Evolutionary conservation across 1,139 yeast species (phyloP), one percentile per base, ranked within the genome.

Genomic region (Lizanozyma gosingica): DNA sequence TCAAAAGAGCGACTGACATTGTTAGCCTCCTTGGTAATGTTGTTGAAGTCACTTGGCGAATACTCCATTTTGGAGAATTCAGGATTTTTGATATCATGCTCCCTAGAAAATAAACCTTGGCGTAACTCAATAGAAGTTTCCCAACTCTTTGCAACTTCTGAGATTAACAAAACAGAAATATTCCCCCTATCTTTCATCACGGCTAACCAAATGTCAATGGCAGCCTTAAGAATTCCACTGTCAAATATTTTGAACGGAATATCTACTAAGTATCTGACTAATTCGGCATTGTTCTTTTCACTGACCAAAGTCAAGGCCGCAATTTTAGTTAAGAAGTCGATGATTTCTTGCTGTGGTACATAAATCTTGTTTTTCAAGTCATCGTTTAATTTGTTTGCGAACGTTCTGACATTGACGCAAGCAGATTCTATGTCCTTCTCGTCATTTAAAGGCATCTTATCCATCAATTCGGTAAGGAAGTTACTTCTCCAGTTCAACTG

Each of bases 21-120:
- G 3, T 61, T 59, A 1, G 87, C 78, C 33, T 67, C 60, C 47
- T 73, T 73, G 44, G 77, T 73, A n/a, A 81, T 70, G 8, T 65
- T 71, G 36, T 68, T 69, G 49, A 78, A 80, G 60, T 84, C 82
- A 40, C 94, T 80, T 14, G 98, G 97, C 1, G 88, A 68, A 54
- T 94, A 94, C 50, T 86, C 95, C 98, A 92, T 92, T 44, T 69
- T 72, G 47, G 74, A 65, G 53, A 70, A 83, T 43, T 82, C 87
- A 4, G 94, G 83, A 39, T 69, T 68, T 1, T 53, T 54, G n/a
- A 78, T 57, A 56, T 88, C 95, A 49, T 66, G 62, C 3, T 62
- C 55, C n/a, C 66, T 70, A 6, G 82, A 76, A 55, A 76, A 92
- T 9, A 92, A 60, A 1, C 97, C 97, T 38, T 66, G 66, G 15